These are phyloP conservation scores for Geotrichum fermentans DNA, from an alignment of 1,139 yeast genomes.

Conservation along the genomic window DNA sequence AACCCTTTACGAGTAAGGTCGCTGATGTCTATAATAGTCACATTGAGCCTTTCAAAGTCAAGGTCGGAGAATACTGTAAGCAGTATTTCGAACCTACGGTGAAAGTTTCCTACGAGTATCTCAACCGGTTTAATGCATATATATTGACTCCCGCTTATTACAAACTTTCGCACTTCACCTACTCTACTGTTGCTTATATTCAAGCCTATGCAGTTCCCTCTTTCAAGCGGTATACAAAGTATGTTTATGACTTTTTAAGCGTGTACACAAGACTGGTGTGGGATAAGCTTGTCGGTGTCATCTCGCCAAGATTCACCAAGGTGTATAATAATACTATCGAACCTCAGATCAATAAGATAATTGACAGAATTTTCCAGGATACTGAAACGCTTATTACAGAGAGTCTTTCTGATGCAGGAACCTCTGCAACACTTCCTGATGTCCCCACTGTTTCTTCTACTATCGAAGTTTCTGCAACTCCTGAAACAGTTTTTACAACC, in stretches of 20 bases:
- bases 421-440: slow-evolving; percentile 13
- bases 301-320: slow-evolving; percentile 6
- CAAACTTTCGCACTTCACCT: slow-evolving; percentile 10
- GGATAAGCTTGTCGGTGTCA: slow-evolving; percentile 7
- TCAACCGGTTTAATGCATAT: slow-evolving; percentile 17
- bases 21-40: slow-evolving; percentile 19
- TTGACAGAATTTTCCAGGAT: slow-evolving; percentile 24
- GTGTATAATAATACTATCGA: slow-evolving; percentile 24
- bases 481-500: not conserved
- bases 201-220: slow-evolving; percentile 3
- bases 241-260: not conserved
- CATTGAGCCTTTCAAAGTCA: slow-evolving; percentile 20
- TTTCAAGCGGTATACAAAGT: slow-evolving; percentile 3
- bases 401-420: not conserved
- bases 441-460: slow-evolving; percentile 7
- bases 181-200: not conserved
- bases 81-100: slow-evolving; percentile 21
- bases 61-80: slow-evolving; percentile 17
- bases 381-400: slow-evolving; percentile 4
- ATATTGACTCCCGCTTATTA: slow-evolving; percentile 21
- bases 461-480: not conserved
- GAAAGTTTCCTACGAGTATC: slow-evolving; percentile 14
- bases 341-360: slow-evolving; percentile 31
- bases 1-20: slow-evolving; percentile 22
- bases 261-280: not conserved